Percentiles rank a stretch among this genome's conserved stretches.
These are phyloP conservation scores for Dalbergia cochinchinensis DNA, from an alignment of 306 rosid genomes.

Conservation along the genomic window DNA sequence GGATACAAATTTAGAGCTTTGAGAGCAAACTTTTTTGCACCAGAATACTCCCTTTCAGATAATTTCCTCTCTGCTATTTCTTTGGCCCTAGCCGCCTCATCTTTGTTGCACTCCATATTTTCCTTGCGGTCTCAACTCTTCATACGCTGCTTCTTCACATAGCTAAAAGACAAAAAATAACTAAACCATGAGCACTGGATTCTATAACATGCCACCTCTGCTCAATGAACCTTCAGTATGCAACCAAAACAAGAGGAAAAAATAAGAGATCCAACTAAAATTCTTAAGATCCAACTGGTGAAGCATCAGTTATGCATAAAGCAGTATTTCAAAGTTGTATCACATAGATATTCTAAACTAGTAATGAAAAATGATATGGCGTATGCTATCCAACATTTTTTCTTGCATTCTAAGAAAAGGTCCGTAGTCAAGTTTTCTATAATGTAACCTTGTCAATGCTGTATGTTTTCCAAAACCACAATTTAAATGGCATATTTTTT, in stretches of 20 bases:
- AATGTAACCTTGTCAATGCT: conserved; percentile 9
- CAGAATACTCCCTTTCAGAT: conserved; percentile 61
- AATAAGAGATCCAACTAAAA: conserved; percentile 10
- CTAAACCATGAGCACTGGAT: conserved; percentile 29
- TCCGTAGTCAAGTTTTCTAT: conserved; percentile 14
- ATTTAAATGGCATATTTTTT: conserved; percentile 8
- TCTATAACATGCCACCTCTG: conserved; percentile 37
- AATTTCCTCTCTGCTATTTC: conserved; percentile 81
- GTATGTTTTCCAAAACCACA: conserved; percentile 11
- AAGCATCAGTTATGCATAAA: conserved; percentile 18
- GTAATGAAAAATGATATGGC: neutral
- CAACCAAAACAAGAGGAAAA: conserved; percentile 33
- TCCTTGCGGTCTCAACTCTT: conserved; percentile 30
- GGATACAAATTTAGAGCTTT: conserved; percentile 78
- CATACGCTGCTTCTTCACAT: conserved; percentile 30
- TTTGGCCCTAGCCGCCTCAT: conserved; percentile 81
- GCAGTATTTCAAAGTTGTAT: conserved; percentile 9
- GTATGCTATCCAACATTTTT: neutral
- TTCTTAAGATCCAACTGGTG: neutral
- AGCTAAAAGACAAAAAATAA: conserved; percentile 21
- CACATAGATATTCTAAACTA: neutral
- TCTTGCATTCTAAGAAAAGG: neutral
- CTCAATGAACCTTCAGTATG: conserved; percentile 19
- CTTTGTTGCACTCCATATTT: conserved; percentile 79
- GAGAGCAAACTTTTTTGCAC: conserved; percentile 72